Evolutionary conservation across 2,329 filamentous ascomycete species (phyloP).

Genomic region (Acrocalymma vagum): DNA sequence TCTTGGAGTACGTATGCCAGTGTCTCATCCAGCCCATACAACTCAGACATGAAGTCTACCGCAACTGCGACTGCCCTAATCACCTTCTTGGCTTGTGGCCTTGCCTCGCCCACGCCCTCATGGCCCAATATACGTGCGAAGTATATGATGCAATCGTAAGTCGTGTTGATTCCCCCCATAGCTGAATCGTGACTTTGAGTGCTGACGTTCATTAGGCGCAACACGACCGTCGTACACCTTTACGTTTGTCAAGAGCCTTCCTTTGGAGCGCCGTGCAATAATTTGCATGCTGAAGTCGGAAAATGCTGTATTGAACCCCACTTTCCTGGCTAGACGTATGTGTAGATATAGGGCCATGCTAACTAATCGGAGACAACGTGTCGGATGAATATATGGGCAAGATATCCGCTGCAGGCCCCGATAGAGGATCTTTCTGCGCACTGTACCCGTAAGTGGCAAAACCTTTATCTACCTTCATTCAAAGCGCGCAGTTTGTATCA

Average conservation of each 20-base stretch:
- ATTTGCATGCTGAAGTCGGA: slow-evolving; percentile 17
- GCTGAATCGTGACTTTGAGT: no score
- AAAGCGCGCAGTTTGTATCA: neutral
- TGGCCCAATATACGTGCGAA: no score
- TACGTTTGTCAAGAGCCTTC: slow-evolving; percentile 24
- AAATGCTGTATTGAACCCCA: slow-evolving; percentile 20
- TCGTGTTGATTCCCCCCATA: no score
- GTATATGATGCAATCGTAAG: no score
- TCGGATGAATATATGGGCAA: slow-evolving; percentile 15
- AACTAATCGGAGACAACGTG: slow-evolving; percentile 17
- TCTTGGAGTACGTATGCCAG: no score
- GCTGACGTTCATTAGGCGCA: no score
- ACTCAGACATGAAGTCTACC: no score
- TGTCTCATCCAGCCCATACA: no score
- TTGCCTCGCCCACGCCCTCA: no score
- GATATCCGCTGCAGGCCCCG: slow-evolving; percentile 27
- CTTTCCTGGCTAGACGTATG: neutral
- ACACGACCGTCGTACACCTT: no score
- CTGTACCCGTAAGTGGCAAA: slow-evolving; percentile 31
- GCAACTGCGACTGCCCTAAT: no score
- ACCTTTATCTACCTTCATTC: neutral
- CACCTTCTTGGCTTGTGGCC: no score
- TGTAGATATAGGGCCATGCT: neutral
- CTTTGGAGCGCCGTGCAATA: slow-evolving; percentile 26
- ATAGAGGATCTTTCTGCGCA: slow-evolving; percentile 30